Evolutionary conservation across 1,139 yeast species (phyloP).

Genomic region (Diutina siamensis): DNA sequence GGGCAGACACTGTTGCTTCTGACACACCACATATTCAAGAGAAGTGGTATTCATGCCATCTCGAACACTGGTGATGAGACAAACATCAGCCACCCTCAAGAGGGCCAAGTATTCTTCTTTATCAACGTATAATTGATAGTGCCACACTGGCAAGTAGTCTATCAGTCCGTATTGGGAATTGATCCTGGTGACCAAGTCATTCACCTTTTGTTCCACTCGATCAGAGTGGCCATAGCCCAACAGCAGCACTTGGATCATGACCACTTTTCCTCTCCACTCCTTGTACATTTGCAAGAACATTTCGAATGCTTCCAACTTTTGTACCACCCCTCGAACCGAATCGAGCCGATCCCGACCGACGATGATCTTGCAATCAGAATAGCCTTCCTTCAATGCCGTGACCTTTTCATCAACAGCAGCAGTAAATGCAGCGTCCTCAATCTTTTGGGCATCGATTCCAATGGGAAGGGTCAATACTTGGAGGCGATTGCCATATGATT

Average conservation of each 20-base stretch:
- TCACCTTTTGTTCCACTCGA: conserved; percentile 64
- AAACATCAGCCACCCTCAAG: conserved; percentile 79
- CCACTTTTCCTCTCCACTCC: conserved; percentile 81
- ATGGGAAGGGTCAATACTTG: conserved; percentile 70
- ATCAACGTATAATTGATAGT: conserved; percentile 81
- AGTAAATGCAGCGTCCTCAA: conserved; percentile 47
- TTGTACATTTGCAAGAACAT: conserved; percentile 83
- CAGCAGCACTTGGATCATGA: conserved; percentile 82
- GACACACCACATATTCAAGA: conserved; percentile 83
- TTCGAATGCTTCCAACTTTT: conserved; percentile 71
- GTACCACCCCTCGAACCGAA: conserved; percentile 72
- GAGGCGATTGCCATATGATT: conserved; percentile 68
- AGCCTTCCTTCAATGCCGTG: conserved; percentile 47
- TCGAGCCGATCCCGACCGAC: conserved; percentile 79
- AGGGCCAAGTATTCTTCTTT: conserved; percentile 85
- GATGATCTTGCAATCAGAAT: conserved; percentile 63
- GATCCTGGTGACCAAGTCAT: conserved; percentile 67
- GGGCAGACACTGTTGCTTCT: conserved; percentile 61
- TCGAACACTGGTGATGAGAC: conserved; percentile 79
- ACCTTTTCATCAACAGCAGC: conserved; percentile 26
- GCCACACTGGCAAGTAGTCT: conserved; percentile 76
- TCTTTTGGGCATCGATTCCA: conserved; percentile 65
- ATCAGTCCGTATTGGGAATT: conserved; percentile 77
- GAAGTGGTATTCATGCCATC: conserved; percentile 98
- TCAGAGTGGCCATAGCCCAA: conserved; percentile 45